Conservation (phyloP, 495 filamentous ascomycete genomes). For the Penicillium argentinense region DNA sequence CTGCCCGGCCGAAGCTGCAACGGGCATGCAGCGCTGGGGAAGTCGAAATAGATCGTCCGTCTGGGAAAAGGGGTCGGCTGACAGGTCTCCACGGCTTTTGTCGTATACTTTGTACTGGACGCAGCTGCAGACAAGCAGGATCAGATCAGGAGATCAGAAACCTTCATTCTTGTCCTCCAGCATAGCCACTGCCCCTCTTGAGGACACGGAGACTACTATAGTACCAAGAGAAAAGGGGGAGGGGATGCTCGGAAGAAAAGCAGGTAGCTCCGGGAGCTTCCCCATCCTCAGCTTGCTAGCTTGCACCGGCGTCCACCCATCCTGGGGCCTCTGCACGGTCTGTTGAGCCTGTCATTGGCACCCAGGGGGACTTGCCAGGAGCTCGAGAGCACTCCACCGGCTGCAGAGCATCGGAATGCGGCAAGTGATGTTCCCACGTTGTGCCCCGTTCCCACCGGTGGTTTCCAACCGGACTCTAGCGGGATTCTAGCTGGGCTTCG, state of each 20-base stretch:
- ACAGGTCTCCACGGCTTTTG: no score
- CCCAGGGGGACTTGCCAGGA: not conserved
- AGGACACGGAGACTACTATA: no score
- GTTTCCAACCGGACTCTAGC: constrained; percentile 23
- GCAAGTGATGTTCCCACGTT: no score
- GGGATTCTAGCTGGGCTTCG: constrained; percentile 23
- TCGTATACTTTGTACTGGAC: no score
- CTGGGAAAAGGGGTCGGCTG: not conserved
- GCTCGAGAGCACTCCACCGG: constrained; percentile 7
- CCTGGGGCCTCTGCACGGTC: not conserved
- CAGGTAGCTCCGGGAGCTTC: constrained; percentile 14
- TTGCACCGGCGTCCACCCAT: not conserved
- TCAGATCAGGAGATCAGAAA: not conserved
- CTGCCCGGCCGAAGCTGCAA: not conserved
- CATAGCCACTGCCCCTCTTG: not conserved
- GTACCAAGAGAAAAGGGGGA: constrained; percentile 5
- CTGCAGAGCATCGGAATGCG: constrained; percentile 10
- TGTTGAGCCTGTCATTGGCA: not conserved
- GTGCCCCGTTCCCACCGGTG: constrained; percentile 21
- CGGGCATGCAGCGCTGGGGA: not conserved
- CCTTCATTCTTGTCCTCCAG: not conserved
- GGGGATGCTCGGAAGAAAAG: constrained; percentile 4
- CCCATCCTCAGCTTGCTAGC: constrained; percentile 5
- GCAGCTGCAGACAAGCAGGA: not conserved
- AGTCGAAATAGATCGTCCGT: not conserved